phyloP scores from a whole-genome alignment of 805 yeast genomes.

The Ogataea thermomethanolica region DNA sequence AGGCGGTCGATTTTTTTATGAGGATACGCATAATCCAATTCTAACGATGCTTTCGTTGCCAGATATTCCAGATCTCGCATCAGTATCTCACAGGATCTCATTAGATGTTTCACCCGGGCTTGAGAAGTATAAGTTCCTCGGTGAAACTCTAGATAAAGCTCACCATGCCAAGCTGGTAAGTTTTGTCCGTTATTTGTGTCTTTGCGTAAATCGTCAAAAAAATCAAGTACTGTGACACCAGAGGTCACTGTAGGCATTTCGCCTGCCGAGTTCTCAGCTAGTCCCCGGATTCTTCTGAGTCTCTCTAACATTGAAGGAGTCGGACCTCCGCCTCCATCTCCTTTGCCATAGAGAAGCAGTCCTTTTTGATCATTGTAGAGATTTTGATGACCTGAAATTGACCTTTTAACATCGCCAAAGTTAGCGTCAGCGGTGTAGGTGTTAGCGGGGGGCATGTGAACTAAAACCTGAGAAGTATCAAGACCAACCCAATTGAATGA shows the following conservation, averaged over 20 bases:
- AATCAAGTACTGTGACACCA: constrained; percentile 77
- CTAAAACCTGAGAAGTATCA: constrained; percentile 88
- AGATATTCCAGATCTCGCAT: constrained; percentile 83
- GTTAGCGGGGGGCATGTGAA: constrained; percentile 97
- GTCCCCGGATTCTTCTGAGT: constrained; percentile 84
- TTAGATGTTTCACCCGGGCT: constrained; percentile 76
- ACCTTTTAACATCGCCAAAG: constrained; percentile 86
- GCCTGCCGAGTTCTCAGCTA: constrained; percentile 71
- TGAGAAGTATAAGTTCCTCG: constrained; percentile 97
- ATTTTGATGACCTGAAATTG: constrained; percentile 79
- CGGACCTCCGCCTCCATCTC: constrained; percentile 99
- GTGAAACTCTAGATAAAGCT: constrained; percentile 89
- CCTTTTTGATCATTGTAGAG: constrained; percentile 78
- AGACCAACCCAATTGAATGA: constrained; percentile 95
- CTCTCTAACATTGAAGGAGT: constrained; percentile 90
- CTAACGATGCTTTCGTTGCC: constrained; percentile 71
- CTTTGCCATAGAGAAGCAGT: constrained; percentile 81
- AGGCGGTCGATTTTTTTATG: constrained; percentile 57
- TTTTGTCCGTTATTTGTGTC: constrained; percentile 61
- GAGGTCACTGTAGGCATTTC: constrained; percentile 76
- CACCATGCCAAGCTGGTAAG: constrained; percentile 90
- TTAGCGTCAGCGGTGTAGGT: constrained; percentile 93
- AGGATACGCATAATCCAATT: constrained; percentile 65
- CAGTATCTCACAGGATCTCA: constrained; percentile 71
- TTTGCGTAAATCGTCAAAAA: constrained; percentile 62